Conservation (phyloP, 306 rosid species). For the Cercis canadensis region DNA sequence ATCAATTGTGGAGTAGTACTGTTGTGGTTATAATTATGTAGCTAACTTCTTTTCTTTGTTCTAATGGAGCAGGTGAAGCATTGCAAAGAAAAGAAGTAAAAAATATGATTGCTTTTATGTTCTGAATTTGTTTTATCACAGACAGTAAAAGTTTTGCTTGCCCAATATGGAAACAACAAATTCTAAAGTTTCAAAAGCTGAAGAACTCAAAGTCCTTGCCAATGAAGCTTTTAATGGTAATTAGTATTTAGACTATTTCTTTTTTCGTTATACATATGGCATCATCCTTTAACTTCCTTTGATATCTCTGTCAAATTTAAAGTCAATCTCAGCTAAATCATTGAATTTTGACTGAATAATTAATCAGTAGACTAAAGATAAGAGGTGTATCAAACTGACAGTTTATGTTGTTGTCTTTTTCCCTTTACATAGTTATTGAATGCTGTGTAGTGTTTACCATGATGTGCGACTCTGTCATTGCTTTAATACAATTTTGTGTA, state of each 20-base stretch:
- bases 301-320: constrained; percentile 11
- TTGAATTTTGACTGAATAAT: constrained; percentile 6
- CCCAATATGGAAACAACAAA: constrained; percentile 64
- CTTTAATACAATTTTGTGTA: constrained; percentile 4
- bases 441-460: constrained; percentile 21
- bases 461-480: not conserved
- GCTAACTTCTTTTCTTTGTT: constrained; percentile 29
- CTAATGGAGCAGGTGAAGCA: constrained; percentile 33
- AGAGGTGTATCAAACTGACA: not conserved
- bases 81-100: constrained; percentile 29
- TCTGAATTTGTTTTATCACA: constrained; percentile 39
- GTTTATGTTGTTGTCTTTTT: not conserved
- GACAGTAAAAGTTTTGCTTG: constrained; percentile 34
- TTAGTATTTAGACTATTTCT: constrained; percentile 21
- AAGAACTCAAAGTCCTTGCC: constrained; percentile 79
- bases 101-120: constrained; percentile 39
- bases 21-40: not conserved
- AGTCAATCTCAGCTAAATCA: constrained; percentile 7
- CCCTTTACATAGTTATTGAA: constrained; percentile 5
- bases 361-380: constrained; percentile 3
- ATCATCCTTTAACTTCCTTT: constrained; percentile 25
- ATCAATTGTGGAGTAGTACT: not conserved
- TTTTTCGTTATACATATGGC: not conserved
- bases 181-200: constrained; percentile 64
- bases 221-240: constrained; percentile 87